Conservation (phyloP, 257 asterid genomes). For the Avicennia marina region DNA sequence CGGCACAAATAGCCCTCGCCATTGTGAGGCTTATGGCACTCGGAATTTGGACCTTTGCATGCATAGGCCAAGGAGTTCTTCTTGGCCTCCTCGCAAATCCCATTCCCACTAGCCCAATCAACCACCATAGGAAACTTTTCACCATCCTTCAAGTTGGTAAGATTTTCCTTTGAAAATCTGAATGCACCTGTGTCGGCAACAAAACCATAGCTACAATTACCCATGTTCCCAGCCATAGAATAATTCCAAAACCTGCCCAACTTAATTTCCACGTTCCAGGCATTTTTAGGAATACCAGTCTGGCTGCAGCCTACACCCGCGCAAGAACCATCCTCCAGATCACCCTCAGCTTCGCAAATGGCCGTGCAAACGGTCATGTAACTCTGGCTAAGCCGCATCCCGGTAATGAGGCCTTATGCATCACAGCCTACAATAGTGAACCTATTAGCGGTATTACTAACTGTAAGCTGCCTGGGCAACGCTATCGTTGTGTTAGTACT, state of each 20-base stretch:
- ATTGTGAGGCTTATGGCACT: too few relatives aligned
- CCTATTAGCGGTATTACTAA: constrained; percentile 13
- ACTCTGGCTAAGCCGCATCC: neutral
- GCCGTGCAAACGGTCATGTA: constrained; percentile 29
- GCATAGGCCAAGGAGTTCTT: too few relatives aligned
- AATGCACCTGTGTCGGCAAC: constrained; percentile 17
- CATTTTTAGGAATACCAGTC: constrained; percentile 20
- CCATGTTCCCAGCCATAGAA: fast-evolving
- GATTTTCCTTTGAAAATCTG: too few relatives aligned
- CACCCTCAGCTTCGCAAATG: neutral
- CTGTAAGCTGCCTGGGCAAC: fast-evolving
- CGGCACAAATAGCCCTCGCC: too few relatives aligned
- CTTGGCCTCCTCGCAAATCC: too few relatives aligned
- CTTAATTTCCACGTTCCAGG: neutral
- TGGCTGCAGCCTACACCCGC: constrained; percentile 33
- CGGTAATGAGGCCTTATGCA: neutral
- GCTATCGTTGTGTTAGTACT: fast-evolving
- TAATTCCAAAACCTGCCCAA: neutral
- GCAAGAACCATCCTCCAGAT: constrained; percentile 18
- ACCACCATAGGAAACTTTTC: too few relatives aligned
- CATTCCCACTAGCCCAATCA: too few relatives aligned
- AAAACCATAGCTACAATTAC: constrained; percentile 26
- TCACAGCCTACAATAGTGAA: constrained; percentile 33
- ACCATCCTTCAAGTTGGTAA: too few relatives aligned
- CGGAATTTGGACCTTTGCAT: too few relatives aligned